These are phyloP conservation scores for Ascosphaera pollenicola DNA, from an alignment of 2,329 filamentous ascomycete genomes.

Conservation along the genomic window DNA sequence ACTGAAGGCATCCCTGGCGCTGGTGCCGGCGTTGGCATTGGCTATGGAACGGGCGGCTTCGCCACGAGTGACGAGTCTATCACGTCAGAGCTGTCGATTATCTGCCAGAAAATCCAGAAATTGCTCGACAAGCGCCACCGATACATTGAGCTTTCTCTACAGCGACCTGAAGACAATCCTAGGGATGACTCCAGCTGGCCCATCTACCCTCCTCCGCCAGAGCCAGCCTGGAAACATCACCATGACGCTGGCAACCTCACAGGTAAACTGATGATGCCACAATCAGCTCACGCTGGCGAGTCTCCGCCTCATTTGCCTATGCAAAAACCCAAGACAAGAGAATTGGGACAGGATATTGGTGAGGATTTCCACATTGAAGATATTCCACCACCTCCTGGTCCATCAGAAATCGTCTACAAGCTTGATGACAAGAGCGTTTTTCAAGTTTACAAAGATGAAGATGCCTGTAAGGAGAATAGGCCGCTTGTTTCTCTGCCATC, in stretches of 20 bases:
- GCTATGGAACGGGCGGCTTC: constrained; percentile 38
- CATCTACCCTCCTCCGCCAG: constrained; percentile 78
- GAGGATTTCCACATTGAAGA: constrained; percentile 78
- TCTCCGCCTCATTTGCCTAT: constrained; percentile 21
- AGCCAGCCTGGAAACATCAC: constrained; percentile 63
- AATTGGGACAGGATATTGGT: constrained; percentile 74
- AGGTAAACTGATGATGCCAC: constrained; percentile 9
- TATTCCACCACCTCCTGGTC: constrained; percentile 46
- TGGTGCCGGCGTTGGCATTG: constrained; percentile 36
- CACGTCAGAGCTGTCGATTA: constrained; percentile 60
- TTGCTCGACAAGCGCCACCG: constrained; percentile 74
- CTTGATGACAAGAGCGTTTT: constrained; percentile 74
- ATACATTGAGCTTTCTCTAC: constrained; percentile 69
- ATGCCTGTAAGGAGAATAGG: constrained; percentile 36
- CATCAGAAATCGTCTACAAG: constrained; percentile 50
- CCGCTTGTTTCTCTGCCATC: constrained; percentile 74
- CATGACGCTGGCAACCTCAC: constrained; percentile 18
- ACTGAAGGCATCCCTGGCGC: constrained; percentile 35
- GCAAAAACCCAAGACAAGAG: constrained; percentile 36
- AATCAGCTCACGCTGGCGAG: constrained; percentile 7
- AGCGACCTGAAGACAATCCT: constrained; percentile 66
- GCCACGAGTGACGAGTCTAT: constrained; percentile 57
- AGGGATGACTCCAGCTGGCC: constrained; percentile 65
- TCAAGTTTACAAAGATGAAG: constrained; percentile 62
- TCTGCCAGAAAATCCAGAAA: constrained; percentile 77